Evolutionary conservation across 352 stramenopile species (phyloP).

Genomic region (Phytophthora colocasiae): DNA sequence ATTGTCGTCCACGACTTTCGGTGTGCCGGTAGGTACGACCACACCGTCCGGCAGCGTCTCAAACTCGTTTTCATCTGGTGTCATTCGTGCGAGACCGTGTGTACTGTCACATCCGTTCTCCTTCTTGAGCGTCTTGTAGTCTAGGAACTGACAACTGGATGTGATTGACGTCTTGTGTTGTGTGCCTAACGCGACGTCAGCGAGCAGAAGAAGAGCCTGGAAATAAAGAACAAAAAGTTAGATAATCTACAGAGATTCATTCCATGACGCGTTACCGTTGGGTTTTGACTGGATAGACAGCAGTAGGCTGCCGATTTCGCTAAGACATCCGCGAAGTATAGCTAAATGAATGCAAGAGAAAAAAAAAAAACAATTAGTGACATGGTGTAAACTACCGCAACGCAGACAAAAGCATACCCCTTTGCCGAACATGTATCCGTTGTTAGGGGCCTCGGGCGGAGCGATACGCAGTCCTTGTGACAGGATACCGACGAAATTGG

Average conservation of each 20-base stretch:
- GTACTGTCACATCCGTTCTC: slow-evolving; percentile 40
- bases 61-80: slow-evolving; percentile 30
- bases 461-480: slow-evolving; percentile 73
- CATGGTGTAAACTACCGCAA: too few species aligned
- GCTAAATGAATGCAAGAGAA: slow-evolving; percentile 16
- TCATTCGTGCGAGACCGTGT: slow-evolving; percentile 40
- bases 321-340: slow-evolving; percentile 78
- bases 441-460: slow-evolving; percentile 65
- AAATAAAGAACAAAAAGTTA: neutral
- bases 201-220: slow-evolving; percentile 44
- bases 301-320: slow-evolving; percentile 71
- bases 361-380: too few species aligned
- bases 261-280: slow-evolving; percentile 21
- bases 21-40: slow-evolving; percentile 40
- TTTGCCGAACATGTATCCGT: slow-evolving; percentile 80
- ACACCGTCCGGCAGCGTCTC: slow-evolving; percentile 44
- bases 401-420: slow-evolving; percentile 37
- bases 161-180: slow-evolving; percentile 25
- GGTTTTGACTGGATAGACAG: slow-evolving; percentile 35
- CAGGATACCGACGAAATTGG: slow-evolving; percentile 76
- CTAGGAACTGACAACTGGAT: slow-evolving; percentile 26
- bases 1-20: slow-evolving; percentile 19
- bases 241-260: neutral
- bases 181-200: slow-evolving; percentile 49
- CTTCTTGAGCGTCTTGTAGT: slow-evolving; percentile 34